Base-by-base conservation (phyloP, 176 grass and related monocot genomes). In the Olyra latifolia region DNA sequence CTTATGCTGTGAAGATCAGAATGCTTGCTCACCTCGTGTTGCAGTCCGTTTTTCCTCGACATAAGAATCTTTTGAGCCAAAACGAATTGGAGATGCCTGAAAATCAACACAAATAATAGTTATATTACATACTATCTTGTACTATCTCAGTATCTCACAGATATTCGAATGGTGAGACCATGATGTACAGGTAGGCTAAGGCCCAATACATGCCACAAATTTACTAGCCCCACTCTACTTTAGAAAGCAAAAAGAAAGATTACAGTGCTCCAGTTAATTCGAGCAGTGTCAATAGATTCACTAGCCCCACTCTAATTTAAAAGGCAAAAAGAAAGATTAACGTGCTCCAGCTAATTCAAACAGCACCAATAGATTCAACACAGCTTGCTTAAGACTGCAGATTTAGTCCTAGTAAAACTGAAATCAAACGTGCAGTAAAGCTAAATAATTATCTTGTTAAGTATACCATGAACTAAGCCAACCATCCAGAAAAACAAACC, bases 31-130 rank as follows among this genome's bases (percentile, higher is more conserved):
- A 80, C 91, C 94, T 93, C 94, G 81, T 40, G 77, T 93, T 47
- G 74, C 66, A 28, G 88, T 89, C 70, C 80, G 83, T 72, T 97
- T 97, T 67, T 97, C 88, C 83, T 97, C 80, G 12, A 92, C 60
- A 47, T 45, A 85, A 60, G 89, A 85, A 49, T 83, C 40, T 45
- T 71, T 71, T 3, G 57, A 43, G 15, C 87, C 74, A 25, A 97
- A 62, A 82, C 59, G 59, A 69, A 97, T 69, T 3, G 74, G 79
- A 14, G 42, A 78, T 69, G 72, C 80, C 94, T 97, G 77, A 12
- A 68, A 89, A 38, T 49, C 1, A 74, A 80, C 60, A 40, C 23
- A 75, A 69, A 54, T 8, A 68, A 22, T 47, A 71, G 63, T 63
- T 45, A 80, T 29, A 73, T 3, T 17, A 22, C 38, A 28, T 48